A percentile compares a stretch with the other conserved stretches of the same genome.
Evolutionary conservation across 2,329 filamentous ascomycete genomes (phyloP).

Genomic region (Fusarium multiceps): DNA sequence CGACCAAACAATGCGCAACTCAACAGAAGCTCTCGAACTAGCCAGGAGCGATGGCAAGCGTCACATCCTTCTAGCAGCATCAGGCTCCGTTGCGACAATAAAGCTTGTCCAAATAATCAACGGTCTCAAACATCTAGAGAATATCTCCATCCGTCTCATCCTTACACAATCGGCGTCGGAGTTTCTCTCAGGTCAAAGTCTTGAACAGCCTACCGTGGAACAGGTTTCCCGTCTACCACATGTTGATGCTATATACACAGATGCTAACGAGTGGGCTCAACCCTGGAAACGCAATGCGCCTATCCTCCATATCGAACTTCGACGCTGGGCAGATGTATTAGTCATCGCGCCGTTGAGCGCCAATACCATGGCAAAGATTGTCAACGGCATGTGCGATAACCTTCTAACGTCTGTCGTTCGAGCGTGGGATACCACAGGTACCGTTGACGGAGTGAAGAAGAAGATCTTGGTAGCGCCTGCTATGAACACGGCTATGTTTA

Average conservation of each 20-base stretch:
- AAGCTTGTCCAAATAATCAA: conserved; percentile 77
- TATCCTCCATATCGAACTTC: conserved; percentile 91
- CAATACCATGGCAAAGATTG: conserved; percentile 87
- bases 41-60: conserved; percentile 54
- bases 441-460: conserved; percentile 68
- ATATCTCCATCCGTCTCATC: conserved; percentile 84
- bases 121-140: conserved; percentile 63
- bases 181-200: conserved; percentile 80
- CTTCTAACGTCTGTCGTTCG: conserved; percentile 79
- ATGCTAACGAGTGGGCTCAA: conserved; percentile 85
- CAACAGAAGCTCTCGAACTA: conserved; percentile 49
- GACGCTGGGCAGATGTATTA: conserved; percentile 81
- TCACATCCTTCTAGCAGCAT: conserved; percentile 57
- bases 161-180: conserved; percentile 78
- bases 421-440: conserved; percentile 85
- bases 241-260: conserved; percentile 83
- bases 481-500: conserved; percentile 95
- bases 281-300: conserved; percentile 82
- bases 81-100: conserved; percentile 82
- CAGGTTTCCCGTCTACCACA: conserved; percentile 70
- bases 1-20: conserved; percentile 38
- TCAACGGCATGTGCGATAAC: conserved; percentile 80
- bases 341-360: conserved; percentile 85
- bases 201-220: conserved; percentile 78
- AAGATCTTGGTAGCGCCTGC: conserved; percentile 80